These are phyloP conservation scores for Endocalyx cinctus DNA, from an alignment of 2,329 filamentous ascomycete genomes.

Conservation along the genomic window DNA sequence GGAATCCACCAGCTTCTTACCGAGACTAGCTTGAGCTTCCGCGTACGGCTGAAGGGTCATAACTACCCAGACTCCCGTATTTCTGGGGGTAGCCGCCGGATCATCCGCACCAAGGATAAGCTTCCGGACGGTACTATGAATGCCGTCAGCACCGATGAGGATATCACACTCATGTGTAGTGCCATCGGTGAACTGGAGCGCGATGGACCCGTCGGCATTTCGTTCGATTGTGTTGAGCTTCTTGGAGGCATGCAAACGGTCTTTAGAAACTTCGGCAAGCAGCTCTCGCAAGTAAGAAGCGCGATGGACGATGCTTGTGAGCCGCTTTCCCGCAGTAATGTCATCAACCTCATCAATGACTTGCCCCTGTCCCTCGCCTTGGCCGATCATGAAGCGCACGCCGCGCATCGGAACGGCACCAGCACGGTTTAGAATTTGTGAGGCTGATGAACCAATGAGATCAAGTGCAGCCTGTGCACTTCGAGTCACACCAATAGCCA, in stretches of 20 bases:
- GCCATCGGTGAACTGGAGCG: constrained; percentile 15
- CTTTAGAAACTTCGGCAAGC: constrained; percentile 9
- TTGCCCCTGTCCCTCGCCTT: neutral
- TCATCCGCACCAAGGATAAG: constrained; percentile 26
- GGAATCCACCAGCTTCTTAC: constrained; percentile 8
- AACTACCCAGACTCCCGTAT: constrained; percentile 15
- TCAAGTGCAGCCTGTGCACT: constrained; percentile 7
- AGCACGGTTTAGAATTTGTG: constrained; percentile 3
- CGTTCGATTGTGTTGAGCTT: constrained; percentile 10
- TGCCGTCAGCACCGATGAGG: constrained; percentile 35
- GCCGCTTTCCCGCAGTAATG: constrained; percentile 3
- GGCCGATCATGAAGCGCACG: constrained; percentile 7
- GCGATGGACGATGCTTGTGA: constrained; percentile 15
- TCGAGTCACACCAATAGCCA: constrained; percentile 4
- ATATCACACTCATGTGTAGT: constrained; percentile 26
- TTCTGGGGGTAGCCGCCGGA: constrained; percentile 13
- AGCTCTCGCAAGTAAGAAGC: constrained; percentile 14
- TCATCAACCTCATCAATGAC: constrained; percentile 8
- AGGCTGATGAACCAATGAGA: constrained; percentile 5
- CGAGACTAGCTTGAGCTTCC: constrained; percentile 14
- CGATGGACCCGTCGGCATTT: constrained; percentile 3
- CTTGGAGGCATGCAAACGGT: constrained; percentile 18
- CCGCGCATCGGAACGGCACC: constrained; percentile 7
- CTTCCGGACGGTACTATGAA: constrained; percentile 32
- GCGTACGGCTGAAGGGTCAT: constrained; percentile 17